These are phyloP conservation scores for Fraxinus nigra DNA, from an alignment of 305 asterid species.

Conservation along the genomic window DNA sequence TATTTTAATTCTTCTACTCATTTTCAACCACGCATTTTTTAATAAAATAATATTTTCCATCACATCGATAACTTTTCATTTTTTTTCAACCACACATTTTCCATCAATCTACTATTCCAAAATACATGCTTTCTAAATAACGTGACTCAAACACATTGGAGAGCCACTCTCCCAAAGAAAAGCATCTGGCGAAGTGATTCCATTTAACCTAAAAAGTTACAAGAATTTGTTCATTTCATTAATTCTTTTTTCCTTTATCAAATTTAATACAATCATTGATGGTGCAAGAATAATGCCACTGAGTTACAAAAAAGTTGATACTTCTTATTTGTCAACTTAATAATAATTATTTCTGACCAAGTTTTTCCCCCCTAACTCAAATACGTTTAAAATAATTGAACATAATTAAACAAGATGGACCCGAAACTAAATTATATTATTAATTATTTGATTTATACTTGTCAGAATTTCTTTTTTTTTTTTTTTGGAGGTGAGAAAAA, in stretches of 20 bases:
- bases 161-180: background rate
- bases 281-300: background rate
- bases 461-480: background rate
- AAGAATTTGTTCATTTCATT: background rate
- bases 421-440: background rate
- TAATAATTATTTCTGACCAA: background rate
- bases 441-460: background rate
- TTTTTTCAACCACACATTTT: too few relatives aligned
- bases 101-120: too few relatives aligned
- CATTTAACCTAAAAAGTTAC: background rate
- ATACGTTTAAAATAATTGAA: background rate
- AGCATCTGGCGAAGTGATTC: background rate
- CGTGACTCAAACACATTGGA: too few relatives aligned
- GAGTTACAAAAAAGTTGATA: background rate
- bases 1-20: too few relatives aligned
- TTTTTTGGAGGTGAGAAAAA: background rate
- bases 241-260: background rate
- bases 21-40: too few relatives aligned
- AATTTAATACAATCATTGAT: background rate
- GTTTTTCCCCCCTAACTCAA: background rate
- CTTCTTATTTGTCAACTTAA: background rate
- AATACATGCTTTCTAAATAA: too few relatives aligned
- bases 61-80: too few relatives aligned
- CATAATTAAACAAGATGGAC: background rate
- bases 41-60: too few relatives aligned